Evolutionary conservation across 331 rosid genomes (phyloP).

Genomic region (Phaseolus coccineus): DNA sequence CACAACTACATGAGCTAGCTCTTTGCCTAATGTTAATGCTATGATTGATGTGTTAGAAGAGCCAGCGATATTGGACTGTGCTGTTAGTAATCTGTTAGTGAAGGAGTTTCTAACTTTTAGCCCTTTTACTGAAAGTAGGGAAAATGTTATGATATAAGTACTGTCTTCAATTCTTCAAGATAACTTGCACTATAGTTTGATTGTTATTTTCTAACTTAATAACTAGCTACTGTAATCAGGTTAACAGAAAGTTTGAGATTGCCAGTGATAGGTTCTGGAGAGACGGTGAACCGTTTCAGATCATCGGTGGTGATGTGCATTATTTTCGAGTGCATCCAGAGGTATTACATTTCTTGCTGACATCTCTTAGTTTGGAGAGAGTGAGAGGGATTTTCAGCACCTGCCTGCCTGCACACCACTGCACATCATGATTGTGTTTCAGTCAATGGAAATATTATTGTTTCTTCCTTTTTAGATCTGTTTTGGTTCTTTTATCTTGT

Average conservation of each 20-base stretch:
- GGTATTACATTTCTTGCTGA: constrained; percentile 54
- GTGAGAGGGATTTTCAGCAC: not conserved
- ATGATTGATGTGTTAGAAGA: not conserved
- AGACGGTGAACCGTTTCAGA: constrained; percentile 83
- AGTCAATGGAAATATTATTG: constrained; percentile 3
- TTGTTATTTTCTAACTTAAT: constrained; percentile 6
- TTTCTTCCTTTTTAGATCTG: constrained; percentile 6
- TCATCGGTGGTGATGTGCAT: constrained; percentile 95
- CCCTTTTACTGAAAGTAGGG: not conserved
- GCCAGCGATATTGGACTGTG: not conserved
- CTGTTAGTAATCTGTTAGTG: not conserved
- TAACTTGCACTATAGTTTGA: constrained; percentile 10
- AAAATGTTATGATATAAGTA: not conserved
- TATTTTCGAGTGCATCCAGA: constrained; percentile 90
- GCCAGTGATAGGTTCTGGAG: constrained; percentile 85
- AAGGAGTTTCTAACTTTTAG: not conserved
- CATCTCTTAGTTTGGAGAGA: constrained; percentile 29
- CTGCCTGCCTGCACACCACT: not conserved
- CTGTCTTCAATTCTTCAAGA: constrained; percentile 13
- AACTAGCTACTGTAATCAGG: constrained; percentile 49
- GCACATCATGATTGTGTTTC: not conserved
- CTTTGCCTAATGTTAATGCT: not conserved
- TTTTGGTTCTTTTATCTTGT: constrained; percentile 31
- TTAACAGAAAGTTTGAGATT: constrained; percentile 67
- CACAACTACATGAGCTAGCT: too few species aligned